phyloP scores from a whole-genome alignment of 192 early-diverging fungal genomes.

The Coemansia pectinata region DNA sequence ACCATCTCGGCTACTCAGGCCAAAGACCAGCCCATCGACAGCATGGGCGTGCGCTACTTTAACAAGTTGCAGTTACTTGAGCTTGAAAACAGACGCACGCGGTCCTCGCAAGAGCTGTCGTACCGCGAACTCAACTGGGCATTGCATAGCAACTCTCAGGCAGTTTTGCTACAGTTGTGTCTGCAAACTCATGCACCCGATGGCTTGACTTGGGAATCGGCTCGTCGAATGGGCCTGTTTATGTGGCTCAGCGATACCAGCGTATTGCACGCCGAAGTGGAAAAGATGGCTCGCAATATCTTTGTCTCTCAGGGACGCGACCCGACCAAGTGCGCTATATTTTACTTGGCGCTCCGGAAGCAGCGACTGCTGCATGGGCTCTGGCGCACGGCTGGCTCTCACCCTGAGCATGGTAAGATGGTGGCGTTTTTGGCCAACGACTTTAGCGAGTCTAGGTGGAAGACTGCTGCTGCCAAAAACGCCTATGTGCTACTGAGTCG shows the following conservation, averaged over 20 bases:
- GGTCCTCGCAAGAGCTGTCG: slow-evolving; percentile 50
- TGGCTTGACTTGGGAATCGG: slow-evolving; percentile 79
- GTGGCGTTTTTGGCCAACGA: slow-evolving; percentile 89
- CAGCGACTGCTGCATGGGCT: slow-evolving; percentile 87
- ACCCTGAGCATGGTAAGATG: slow-evolving; percentile 89
- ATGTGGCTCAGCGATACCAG: slow-evolving; percentile 82
- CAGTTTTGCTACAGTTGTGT: slow-evolving; percentile 34
- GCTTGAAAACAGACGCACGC: slow-evolving; percentile 56
- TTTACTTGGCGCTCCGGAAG: slow-evolving; percentile 87
- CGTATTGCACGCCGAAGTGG: slow-evolving; percentile 70
- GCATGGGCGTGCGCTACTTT: slow-evolving; percentile 85
- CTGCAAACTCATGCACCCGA: slow-evolving; percentile 51
- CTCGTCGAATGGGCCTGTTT: slow-evolving; percentile 78
- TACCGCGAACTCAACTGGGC: slow-evolving; percentile 82
- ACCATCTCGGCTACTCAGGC: slow-evolving; percentile 54
- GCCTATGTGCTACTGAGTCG: slow-evolving; percentile 96
- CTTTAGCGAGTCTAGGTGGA: slow-evolving; percentile 89
- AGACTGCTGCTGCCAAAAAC: slow-evolving; percentile 94
- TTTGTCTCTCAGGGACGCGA: slow-evolving; percentile 77
- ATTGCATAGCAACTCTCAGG: slow-evolving; percentile 88
- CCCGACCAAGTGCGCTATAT: slow-evolving; percentile 82
- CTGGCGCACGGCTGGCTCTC: slow-evolving; percentile 81
- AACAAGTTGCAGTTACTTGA: slow-evolving; percentile 70
- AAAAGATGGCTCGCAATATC: slow-evolving; percentile 86
- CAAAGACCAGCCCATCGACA: slow-evolving; percentile 80